Evolutionary conservation across 176 grass and related monocot species (phyloP).

Genomic region (Panicum miliaceum): DNA sequence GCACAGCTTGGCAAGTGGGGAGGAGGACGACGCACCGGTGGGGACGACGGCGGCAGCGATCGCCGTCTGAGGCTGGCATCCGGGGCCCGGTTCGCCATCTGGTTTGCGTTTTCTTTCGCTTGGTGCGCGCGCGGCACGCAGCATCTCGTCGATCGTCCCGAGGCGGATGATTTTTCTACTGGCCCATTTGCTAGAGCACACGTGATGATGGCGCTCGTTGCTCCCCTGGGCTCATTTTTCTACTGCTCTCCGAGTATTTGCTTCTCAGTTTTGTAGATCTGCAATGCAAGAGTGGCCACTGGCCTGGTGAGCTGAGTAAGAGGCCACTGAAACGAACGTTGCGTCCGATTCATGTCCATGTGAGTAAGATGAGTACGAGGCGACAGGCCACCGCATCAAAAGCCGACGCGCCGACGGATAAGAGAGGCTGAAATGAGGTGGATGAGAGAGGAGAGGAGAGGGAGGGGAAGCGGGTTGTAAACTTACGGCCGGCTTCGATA

Average conservation of each 20-base stretch:
- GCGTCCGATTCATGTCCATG: background rate
- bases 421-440: no score
- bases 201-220: background rate
- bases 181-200: background rate
- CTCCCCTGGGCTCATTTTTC: background rate
- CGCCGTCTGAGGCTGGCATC: background rate
- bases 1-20: background rate
- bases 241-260: background rate
- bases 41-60: background rate
- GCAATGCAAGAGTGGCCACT: background rate
- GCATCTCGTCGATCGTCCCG: background rate
- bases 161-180: background rate
- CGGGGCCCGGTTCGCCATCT: background rate
- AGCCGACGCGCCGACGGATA: constrained; percentile 27
- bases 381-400: background rate
- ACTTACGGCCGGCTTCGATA: no score
- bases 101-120: background rate
- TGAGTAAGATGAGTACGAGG: background rate
- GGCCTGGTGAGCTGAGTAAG: background rate
- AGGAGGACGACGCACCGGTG: background rate
- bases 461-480: no score
- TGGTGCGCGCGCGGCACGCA: background rate
- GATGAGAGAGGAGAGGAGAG: no score
- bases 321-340: background rate
- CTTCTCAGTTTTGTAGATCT: background rate